A percentile compares a stretch with the other conserved stretches of the same genome.
These are phyloP conservation scores for Podaxis carcinomalis DNA, from an alignment of 768 basidiomycete genomes.

Conservation along the genomic window DNA sequence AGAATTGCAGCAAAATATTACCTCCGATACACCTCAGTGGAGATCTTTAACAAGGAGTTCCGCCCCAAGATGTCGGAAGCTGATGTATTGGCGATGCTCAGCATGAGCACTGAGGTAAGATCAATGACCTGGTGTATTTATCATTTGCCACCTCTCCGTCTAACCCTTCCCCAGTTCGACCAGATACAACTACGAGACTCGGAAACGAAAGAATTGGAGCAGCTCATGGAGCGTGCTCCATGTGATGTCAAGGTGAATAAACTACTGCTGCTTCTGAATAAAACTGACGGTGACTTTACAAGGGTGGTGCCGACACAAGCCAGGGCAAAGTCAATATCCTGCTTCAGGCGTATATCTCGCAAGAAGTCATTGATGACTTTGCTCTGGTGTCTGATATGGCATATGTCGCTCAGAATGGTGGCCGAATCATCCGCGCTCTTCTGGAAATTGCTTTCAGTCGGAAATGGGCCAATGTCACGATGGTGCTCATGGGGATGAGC, in stretches of 20 bases:
- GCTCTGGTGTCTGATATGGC: slow-evolving; percentile 93
- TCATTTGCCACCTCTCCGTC: background rate
- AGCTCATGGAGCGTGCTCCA: slow-evolving; percentile 62
- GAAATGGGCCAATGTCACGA: slow-evolving; percentile 83
- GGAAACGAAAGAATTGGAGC: slow-evolving; percentile 79
- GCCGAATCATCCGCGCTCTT: slow-evolving; percentile 89
- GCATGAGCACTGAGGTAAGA: slow-evolving; percentile 85
- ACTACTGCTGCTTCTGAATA: background rate
- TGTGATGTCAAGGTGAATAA: slow-evolving; percentile 72
- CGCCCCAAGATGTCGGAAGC: slow-evolving; percentile 87
- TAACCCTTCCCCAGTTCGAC: slow-evolving; percentile 58
- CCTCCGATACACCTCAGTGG: slow-evolving; percentile 80
- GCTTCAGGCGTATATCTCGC: slow-evolving; percentile 86
- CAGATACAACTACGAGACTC: slow-evolving; percentile 93
- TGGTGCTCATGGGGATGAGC: slow-evolving; percentile 83
- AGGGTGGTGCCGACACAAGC: slow-evolving; percentile 56
- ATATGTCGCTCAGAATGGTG: slow-evolving; percentile 92
- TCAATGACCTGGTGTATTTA: background rate
- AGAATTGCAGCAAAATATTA: slow-evolving; percentile 97
- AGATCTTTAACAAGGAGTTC: slow-evolving; percentile 80
- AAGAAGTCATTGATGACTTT: slow-evolving; percentile 83
- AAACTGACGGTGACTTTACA: background rate
- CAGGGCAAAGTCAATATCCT: slow-evolving; percentile 92
- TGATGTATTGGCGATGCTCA: slow-evolving; percentile 81
- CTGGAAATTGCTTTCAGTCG: slow-evolving; percentile 91